Conservation (phyloP, 345 rosid genomes). For the Carallia pectinifolia region DNA sequence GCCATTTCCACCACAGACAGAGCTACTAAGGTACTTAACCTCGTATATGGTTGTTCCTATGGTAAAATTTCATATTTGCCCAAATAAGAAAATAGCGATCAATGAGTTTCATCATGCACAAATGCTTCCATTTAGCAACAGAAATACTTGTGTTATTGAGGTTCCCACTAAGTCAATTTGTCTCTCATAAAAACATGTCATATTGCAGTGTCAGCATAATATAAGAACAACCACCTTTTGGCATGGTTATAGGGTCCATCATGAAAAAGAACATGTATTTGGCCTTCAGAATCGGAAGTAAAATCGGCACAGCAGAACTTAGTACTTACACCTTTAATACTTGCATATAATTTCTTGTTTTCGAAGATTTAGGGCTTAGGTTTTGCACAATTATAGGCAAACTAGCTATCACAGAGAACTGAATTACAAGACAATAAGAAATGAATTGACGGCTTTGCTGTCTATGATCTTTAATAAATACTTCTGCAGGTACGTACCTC, state of each 20-base stretch:
- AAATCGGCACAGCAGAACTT: too few relatives aligned
- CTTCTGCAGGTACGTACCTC: constrained; percentile 50
- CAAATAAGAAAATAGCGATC: neutral
- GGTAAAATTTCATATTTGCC: neutral
- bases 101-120: neutral
- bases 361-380: too few relatives aligned
- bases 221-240: neutral
- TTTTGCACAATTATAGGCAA: too few relatives aligned
- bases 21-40: neutral
- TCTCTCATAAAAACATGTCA: neutral
- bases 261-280: too few relatives aligned
- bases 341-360: too few relatives aligned
- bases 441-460: neutral
- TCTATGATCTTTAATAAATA: neutral
- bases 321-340: too few relatives aligned
- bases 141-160: constrained; percentile 1
- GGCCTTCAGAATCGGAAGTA: too few relatives aligned
- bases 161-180: neutral
- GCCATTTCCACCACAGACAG: neutral
- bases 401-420: too few relatives aligned
- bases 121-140: neutral
- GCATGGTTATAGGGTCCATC: neutral
- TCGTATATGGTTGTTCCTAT: neutral
- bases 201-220: neutral
- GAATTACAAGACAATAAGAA: neutral